These are phyloP conservation scores for Coemansia sp. DNA, from an alignment of 192 early-diverging fungal species.

Conservation along the genomic window DNA sequence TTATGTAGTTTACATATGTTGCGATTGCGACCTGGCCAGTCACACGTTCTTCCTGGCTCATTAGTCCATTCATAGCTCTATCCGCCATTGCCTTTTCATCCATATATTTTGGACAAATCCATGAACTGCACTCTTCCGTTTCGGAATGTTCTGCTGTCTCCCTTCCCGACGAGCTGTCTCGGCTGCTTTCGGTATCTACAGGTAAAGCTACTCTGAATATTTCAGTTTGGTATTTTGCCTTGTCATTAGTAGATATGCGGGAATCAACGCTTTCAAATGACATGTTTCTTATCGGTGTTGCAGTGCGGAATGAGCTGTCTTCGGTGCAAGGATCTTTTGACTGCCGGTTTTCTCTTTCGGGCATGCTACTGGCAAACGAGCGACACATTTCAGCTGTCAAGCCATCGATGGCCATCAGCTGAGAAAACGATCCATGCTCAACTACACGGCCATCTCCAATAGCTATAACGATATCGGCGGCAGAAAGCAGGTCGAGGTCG, in stretches of 20 bases:
- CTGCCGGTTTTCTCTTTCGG: not conserved
- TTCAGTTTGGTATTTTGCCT: not conserved
- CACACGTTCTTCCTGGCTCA: slow-evolving; percentile 79
- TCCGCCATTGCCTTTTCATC: not conserved
- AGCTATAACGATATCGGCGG: slow-evolving; percentile 54
- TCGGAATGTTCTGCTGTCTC: not conserved
- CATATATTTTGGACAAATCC: not conserved
- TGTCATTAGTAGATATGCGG: not conserved
- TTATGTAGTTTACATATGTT: slow-evolving; percentile 63
- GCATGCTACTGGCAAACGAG: slow-evolving; percentile 36
- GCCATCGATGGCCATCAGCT: slow-evolving; percentile 53
- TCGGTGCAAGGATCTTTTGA: slow-evolving; percentile 9
- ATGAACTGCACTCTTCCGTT: not conserved
- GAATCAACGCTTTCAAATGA: not conserved
- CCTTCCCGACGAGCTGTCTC: not conserved
- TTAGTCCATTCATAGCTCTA: slow-evolving; percentile 52
- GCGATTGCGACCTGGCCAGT: slow-evolving; percentile 64
- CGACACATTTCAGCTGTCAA: slow-evolving; percentile 37
- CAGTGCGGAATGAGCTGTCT: slow-evolving; percentile 41
- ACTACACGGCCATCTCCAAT: slow-evolving; percentile 49
- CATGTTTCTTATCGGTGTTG: slow-evolving; percentile 27
- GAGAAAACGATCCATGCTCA: slow-evolving; percentile 57
- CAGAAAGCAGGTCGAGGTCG: slow-evolving; percentile 49
- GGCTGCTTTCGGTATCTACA: not conserved
- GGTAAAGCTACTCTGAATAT: not conserved